Percentiles rank a stretch among this genome's conserved stretches.
phyloP scores from a whole-genome alignment of 2,329 filamentous ascomycete genomes.

The Clonostachys chloroleuca region DNA sequence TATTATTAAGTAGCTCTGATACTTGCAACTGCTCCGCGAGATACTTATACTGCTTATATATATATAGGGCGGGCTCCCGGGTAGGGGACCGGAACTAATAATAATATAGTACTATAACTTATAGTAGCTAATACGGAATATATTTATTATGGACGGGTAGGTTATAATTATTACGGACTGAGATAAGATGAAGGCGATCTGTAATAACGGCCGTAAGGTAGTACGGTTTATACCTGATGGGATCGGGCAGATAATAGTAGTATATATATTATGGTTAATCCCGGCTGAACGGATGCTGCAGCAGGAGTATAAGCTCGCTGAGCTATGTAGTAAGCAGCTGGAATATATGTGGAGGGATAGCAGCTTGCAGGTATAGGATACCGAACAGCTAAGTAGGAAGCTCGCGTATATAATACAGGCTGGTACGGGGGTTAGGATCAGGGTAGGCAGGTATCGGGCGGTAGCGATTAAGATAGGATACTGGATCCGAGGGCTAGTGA shows the following conservation, averaged over 20 bases:
- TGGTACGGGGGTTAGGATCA: background rate
- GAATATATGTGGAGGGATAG: slow-evolving; percentile 1
- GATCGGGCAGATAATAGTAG: background rate
- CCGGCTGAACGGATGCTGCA: slow-evolving; percentile 1
- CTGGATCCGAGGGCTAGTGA: background rate
- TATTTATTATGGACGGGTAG: slow-evolving; percentile 2
- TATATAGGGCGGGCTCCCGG: background rate
- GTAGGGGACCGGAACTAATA: background rate
- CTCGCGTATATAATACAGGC: background rate
- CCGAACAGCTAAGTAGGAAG: background rate
- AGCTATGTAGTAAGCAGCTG: background rate
- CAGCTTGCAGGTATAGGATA: background rate
- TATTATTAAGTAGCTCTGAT: slow-evolving; percentile 2
- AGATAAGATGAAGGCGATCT: slow-evolving; percentile 2
- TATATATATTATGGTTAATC: background rate
- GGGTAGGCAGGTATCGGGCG: background rate
- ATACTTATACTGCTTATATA: slow-evolving; percentile 1
- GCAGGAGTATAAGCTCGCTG: background rate
- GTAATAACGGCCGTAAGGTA: background rate
- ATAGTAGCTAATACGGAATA: slow-evolving; percentile 1
- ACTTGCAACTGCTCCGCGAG: slow-evolving; percentile 1
- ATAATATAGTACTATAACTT: background rate
- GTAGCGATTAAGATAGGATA: background rate
- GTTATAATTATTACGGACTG: slow-evolving; percentile 2
- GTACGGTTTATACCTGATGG: background rate